A percentile compares a stretch with the other conserved stretches of the same genome.
Evolutionary conservation across 768 basidiomycete genomes (phyloP).

Genomic region (Tulasnella sp.): DNA sequence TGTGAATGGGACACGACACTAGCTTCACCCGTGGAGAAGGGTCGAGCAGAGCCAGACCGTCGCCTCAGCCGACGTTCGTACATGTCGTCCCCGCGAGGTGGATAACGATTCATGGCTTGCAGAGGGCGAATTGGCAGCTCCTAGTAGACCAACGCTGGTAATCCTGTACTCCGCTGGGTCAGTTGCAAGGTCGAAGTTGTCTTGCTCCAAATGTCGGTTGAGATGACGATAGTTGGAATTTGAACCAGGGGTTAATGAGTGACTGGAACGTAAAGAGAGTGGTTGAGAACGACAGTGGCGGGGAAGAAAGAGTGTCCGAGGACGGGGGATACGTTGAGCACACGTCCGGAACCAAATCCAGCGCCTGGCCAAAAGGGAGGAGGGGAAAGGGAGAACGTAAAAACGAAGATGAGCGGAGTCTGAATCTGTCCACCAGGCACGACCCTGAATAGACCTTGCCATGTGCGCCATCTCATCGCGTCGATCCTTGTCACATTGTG

Average conservation of each 20-base stretch:
- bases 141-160: background rate
- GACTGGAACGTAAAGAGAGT: no score
- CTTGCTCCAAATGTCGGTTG: no score
- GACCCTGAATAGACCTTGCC: no score
- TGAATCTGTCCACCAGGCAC: no score
- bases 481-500: no score
- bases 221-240: background rate
- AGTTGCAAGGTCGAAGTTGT: background rate
- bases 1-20: background rate
- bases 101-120: background rate
- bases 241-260: background rate
- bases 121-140: background rate
- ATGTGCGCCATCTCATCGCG: no score
- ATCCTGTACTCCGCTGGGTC: background rate
- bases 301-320: background rate
- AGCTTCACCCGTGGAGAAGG: background rate
- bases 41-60: background rate
- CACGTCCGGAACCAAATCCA: no score
- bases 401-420: no score
- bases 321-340: no score
- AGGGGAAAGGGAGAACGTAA: no score
- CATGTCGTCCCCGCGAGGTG: background rate
- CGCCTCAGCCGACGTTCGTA: background rate
- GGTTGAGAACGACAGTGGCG: background rate
- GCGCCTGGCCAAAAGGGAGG: no score